A percentile compares a stretch with the other conserved stretches of the same genome.
Conservation (phyloP, 768 basidiomycete genomes). For the Xerocomellus amylosporus region DNA sequence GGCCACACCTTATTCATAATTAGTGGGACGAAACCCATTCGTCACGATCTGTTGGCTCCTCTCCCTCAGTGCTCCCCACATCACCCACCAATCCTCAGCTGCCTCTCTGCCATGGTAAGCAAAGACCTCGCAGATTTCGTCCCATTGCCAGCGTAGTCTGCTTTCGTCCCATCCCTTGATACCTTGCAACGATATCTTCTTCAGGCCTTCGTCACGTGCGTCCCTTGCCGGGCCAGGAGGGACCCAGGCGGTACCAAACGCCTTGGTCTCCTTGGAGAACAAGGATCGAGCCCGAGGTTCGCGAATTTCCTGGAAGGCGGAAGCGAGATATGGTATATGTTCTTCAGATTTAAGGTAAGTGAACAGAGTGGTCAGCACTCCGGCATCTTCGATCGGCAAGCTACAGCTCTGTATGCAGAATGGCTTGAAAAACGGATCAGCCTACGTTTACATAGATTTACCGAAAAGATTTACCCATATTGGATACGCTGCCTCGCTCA, state of each 20-base stretch:
- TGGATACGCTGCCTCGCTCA: slow-evolving; percentile 63
- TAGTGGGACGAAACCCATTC: neutral
- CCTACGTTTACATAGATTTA: neutral
- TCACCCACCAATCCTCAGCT: slow-evolving; percentile 67
- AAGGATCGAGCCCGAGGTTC: slow-evolving; percentile 46
- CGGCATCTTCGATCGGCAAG: slow-evolving; percentile 35
- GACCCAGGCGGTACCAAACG: slow-evolving; percentile 41
- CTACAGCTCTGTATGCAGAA: slow-evolving; percentile 41
- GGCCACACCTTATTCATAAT: no score
- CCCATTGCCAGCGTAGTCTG: slow-evolving; percentile 51
- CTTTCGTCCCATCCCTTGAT: slow-evolving; percentile 48
- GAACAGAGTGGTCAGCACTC: slow-evolving; percentile 33
- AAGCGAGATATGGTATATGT: slow-evolving; percentile 50
- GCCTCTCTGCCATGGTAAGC: slow-evolving; percentile 55
- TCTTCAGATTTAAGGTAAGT: slow-evolving; percentile 45
- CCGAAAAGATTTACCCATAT: slow-evolving; percentile 39
- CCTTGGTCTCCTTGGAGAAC: slow-evolving; percentile 43
- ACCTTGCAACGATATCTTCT: slow-evolving; percentile 23
- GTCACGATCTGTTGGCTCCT: slow-evolving; percentile 25
- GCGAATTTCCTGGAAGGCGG: slow-evolving; percentile 61
- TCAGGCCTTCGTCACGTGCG: slow-evolving; percentile 40
- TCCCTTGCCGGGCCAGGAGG: slow-evolving; percentile 47
- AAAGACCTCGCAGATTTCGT: slow-evolving; percentile 51
- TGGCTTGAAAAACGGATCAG: slow-evolving; percentile 38
- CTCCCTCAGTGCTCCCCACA: slow-evolving; percentile 51